These are phyloP conservation scores for Pseudocercospora fuligena DNA, from an alignment of 2,329 filamentous ascomycete species.

Conservation along the genomic window DNA sequence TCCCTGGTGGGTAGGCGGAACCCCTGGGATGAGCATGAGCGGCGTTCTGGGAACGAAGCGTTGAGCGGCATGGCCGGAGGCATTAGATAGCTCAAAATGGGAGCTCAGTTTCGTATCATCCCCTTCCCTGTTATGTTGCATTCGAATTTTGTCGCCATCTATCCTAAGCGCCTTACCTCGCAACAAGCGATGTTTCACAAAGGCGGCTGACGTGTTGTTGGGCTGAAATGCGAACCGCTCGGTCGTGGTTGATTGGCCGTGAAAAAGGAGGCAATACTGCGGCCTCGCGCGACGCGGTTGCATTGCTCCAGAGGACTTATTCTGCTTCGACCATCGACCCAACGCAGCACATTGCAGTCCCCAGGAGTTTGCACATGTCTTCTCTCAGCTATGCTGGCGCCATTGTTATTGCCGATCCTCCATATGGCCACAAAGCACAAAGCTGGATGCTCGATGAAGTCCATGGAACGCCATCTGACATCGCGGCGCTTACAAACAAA, in stretches of 20 bases:
- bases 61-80: constrained; percentile 4
- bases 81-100: constrained; percentile 4
- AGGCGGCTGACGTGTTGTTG: not conserved
- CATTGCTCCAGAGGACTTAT: not conserved
- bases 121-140: not conserved
- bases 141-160: not conserved
- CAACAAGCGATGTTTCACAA: not conserved
- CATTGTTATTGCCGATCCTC: not conserved
- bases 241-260: not conserved
- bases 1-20: constrained; percentile 9
- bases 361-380: not conserved
- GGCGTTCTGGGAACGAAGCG: constrained; percentile 7
- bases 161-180: too few relatives aligned
- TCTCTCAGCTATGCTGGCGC: not conserved
- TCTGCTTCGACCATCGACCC: not conserved
- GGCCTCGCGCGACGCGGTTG: not conserved
- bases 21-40: constrained; percentile 7
- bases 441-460: not conserved
- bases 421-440: not conserved
- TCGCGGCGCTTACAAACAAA: not conserved
- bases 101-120: constrained; percentile 5
- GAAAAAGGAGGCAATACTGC: not conserved
- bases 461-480: not conserved
- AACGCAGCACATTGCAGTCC: not conserved
- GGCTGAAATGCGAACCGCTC: not conserved